These are phyloP conservation scores for Handroanthus guayacan DNA, from an alignment of 257 asterid genomes.

Conservation along the genomic window DNA sequence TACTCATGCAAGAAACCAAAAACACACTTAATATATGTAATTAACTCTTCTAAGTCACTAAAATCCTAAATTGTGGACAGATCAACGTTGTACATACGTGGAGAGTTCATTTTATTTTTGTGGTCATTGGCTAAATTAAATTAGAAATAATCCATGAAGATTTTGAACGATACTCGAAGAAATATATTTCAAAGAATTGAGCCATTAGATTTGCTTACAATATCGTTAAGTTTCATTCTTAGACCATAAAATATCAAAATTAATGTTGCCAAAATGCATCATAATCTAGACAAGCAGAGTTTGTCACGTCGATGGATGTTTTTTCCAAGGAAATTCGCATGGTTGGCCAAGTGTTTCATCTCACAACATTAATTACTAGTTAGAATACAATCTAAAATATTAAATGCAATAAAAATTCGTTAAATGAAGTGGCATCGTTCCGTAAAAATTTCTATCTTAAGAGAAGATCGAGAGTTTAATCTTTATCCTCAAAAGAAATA, in stretches of 20 bases:
- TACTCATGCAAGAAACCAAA: conserved; percentile 17
- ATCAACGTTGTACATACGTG: conserved; percentile 29
- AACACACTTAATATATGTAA: neutral
- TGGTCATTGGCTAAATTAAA: neutral
- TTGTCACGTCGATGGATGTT: neutral
- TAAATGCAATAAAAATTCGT: too few species aligned
- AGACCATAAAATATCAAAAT: neutral
- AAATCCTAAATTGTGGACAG: neutral
- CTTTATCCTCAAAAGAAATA: too few species aligned
- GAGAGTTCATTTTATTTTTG: conserved; percentile 23
- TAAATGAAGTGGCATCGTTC: too few species aligned
- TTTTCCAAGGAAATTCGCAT: too few species aligned
- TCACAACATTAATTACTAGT: neutral
- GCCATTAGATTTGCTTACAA: neutral
- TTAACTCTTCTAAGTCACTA: conserved; percentile 31
- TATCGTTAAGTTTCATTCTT: neutral
- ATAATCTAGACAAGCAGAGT: neutral
- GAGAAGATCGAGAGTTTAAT: too few species aligned
- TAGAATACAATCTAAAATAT: too few species aligned
- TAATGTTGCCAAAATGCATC: neutral
- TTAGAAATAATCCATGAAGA: neutral
- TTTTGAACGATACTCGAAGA: neutral
- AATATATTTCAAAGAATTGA: neutral
- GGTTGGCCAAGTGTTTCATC: neutral
- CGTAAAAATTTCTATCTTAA: too few species aligned